A percentile compares a stretch with the other conserved stretches of the same genome.
Conservation (phyloP, 306 rosid species). For the Abrus precatorius region DNA sequence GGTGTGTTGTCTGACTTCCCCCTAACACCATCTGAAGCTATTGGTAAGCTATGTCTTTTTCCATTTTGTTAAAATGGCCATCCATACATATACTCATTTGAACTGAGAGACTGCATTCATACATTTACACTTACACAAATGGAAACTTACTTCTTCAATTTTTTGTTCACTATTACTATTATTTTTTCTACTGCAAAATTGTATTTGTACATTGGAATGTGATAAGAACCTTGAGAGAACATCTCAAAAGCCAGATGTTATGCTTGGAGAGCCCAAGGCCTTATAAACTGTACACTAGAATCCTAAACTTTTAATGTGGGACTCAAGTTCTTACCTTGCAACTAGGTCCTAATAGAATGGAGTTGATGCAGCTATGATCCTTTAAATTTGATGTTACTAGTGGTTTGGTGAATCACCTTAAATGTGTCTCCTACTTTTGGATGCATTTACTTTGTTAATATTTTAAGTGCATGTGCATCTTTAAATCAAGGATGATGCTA, state of each 20-base stretch:
- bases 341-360: no score
- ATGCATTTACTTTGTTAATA: background rate
- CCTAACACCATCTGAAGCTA: slow-evolving; percentile 68
- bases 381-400: background rate
- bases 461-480: background rate
- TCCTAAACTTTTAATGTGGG: no score
- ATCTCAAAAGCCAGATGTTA: no score
- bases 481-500: background rate
- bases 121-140: no score
- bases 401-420: slow-evolving; percentile 10
- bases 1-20: slow-evolving; percentile 88
- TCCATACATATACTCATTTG: slow-evolving; percentile 10
- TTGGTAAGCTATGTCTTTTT: slow-evolving; percentile 59
- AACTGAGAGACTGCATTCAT: background rate
- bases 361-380: slow-evolving; percentile 16
- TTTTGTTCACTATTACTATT: background rate
- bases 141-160: background rate
- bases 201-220: slow-evolving; percentile 2
- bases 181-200: slow-evolving; percentile 10
- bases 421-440: slow-evolving; percentile 23
- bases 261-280: no score
- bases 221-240: no score
- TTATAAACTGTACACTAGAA: no score
- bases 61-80: slow-evolving; percentile 4
- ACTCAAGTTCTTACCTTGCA: no score